Base-by-base conservation (phyloP, 169 alveolate species). In the Neospora caninum region DNA sequence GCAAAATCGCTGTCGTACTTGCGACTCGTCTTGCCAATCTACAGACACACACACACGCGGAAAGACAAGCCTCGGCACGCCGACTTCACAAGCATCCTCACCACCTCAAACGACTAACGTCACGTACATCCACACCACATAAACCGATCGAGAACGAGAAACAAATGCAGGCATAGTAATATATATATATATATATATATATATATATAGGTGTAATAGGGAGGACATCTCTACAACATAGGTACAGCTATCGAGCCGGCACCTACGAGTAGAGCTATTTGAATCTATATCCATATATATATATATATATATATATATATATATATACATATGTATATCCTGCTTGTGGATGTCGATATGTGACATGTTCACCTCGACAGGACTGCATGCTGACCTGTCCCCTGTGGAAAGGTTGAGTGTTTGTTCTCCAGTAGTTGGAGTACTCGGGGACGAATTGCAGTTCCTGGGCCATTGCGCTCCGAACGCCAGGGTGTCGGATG, bases 1-100 rank as follows among this genome's bases (percentile, higher is more conserved):
- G 97, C 94, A 69, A 91, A 94, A 91, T 95, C 96, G 88, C 93
- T 95, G 82, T 96, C 97, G 78, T 91, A 96, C 94, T 96, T 96
- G 80, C 97, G 93, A 2, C 96, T 93, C 27, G 96, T 95, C 88
- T 95, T 94, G 38, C 97, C 97, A 9, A 96, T 92, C 95, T 93
- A 93, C 42, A n/a, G 39, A 27, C n/a, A n/a, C 64, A 42, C 13
- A 67, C 80, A 38, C 49, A 80, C 25, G 42, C 34, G 6, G 2
- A 41, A 80, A 6, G 22, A 67, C 41, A 25, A 9, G 43, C 70
- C 67, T 53, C 31, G 53, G 78, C 2, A 67, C 91, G n/a, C 18
- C 82, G 2, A 6, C 18, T 20, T 49, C 58, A 13, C 58, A 13
- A 7, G 22, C 13, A 4, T 49, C 73, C 7, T 29, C n/a, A 64